Conservation (phyloP, 139 green algal species). For the Chlamydomonas sphaeroides region DNA sequence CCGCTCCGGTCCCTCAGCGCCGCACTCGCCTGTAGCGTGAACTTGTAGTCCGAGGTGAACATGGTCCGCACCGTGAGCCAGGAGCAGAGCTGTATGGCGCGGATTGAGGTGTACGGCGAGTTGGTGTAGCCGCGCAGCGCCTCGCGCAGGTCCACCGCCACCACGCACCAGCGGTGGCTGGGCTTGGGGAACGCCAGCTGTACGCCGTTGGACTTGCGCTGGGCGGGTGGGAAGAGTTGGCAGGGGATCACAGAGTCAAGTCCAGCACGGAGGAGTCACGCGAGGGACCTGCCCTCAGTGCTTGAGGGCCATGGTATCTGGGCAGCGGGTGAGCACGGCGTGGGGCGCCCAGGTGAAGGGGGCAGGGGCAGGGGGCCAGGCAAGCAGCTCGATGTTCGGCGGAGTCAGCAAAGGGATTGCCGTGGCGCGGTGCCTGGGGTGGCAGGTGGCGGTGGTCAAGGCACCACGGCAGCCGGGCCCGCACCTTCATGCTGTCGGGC, state of each 20-base stretch:
- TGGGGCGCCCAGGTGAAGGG: too few relatives aligned
- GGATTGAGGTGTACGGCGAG: constrained; percentile 59
- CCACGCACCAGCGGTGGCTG: constrained; percentile 67
- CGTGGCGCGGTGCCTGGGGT: too few relatives aligned
- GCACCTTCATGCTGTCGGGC: constrained; percentile 46
- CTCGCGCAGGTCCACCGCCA: constrained; percentile 67
- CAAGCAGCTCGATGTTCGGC: too few relatives aligned
- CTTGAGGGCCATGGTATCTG: too few relatives aligned
- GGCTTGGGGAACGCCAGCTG: constrained; percentile 57
- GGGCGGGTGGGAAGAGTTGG: constrained; percentile 33
- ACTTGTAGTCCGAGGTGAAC: constrained; percentile 77
- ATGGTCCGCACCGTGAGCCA: constrained; percentile 73
- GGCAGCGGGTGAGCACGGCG: too few relatives aligned
- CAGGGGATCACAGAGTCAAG: too few relatives aligned
- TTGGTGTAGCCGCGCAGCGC: constrained; percentile 41
- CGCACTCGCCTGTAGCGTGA: constrained; percentile 57
- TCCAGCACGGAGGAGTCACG: too few relatives aligned
- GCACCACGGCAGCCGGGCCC: background rate
- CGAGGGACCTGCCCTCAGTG: too few relatives aligned
- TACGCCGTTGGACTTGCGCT: constrained; percentile 61
- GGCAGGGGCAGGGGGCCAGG: too few relatives aligned
- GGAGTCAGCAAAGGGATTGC: too few relatives aligned
- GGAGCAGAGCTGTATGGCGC: constrained; percentile 73
- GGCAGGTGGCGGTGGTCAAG: too few relatives aligned
- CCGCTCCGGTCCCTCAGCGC: background rate